Evolutionary conservation across 805 yeast genomes (phyloP).

Genomic region (Starmerella geochares): DNA sequence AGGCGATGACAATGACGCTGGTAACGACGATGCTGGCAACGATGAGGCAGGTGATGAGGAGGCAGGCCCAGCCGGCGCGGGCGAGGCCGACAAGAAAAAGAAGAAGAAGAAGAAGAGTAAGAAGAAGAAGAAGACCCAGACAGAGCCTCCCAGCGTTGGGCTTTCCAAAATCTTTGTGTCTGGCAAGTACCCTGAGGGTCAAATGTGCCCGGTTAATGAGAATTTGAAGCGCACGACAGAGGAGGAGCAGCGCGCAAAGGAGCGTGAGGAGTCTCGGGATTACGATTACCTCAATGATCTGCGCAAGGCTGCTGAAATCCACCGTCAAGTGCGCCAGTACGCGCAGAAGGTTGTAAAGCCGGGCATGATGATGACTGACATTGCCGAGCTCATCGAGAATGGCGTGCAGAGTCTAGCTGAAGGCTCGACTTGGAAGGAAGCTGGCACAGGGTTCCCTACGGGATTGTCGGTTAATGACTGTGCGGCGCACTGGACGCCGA

Average conservation of each 20-base stretch:
- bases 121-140: constrained; percentile 44
- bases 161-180: constrained; percentile 61
- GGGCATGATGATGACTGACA: constrained; percentile 83
- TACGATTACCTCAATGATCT: constrained; percentile 59
- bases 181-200: constrained; percentile 33
- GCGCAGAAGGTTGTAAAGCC: constrained; percentile 69
- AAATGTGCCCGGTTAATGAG: constrained; percentile 16
- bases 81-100: constrained; percentile 29
- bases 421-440: constrained; percentile 45
- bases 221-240: constrained; percentile 56
- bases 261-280: constrained; percentile 42
- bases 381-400: constrained; percentile 82
- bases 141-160: constrained; percentile 45
- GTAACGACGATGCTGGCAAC: not conserved
- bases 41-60: not conserved
- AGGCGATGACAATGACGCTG: not conserved
- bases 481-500: constrained; percentile 98
- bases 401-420: constrained; percentile 65
- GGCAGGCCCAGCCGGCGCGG: constrained; percentile 18
- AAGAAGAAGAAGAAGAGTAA: constrained; percentile 52
- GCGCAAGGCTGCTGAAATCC: constrained; percentile 93
- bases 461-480: constrained; percentile 86
- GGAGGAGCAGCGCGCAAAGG: constrained; percentile 75
- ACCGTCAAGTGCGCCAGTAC: constrained; percentile 76
- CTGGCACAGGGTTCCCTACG: constrained; percentile 98